Conservation (phyloP, 2,329 filamentous ascomycete genomes). For the Capronia coronata region DNA sequence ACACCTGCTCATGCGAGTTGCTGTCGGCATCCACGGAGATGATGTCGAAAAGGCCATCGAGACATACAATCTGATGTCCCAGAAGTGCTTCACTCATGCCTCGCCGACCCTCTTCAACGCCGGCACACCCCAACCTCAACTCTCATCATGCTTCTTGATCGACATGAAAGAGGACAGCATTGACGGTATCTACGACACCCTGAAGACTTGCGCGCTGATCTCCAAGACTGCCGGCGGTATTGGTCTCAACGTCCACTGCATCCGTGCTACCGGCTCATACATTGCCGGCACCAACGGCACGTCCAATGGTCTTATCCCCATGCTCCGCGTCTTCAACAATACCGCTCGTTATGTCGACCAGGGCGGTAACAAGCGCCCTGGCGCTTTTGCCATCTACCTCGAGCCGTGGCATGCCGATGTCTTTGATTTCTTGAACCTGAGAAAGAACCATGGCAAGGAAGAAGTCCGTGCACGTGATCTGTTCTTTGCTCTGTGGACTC, state of each 20-base stretch:
- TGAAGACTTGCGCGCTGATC: slow-evolving; percentile 99
- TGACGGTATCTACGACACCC: slow-evolving; percentile 96
- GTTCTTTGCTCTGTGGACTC: slow-evolving; percentile 97
- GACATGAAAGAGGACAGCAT: slow-evolving; percentile 99
- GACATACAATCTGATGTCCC: slow-evolving; percentile 98
- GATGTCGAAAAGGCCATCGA: slow-evolving; percentile 91
- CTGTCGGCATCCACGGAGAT: slow-evolving; percentile 93
- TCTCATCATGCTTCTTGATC: slow-evolving; percentile 97
- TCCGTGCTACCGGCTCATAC: slow-evolving; percentile 94
- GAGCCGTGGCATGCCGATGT: slow-evolving; percentile 99
- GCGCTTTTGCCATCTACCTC: slow-evolving; percentile 96
- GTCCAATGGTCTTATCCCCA: slow-evolving; percentile 93
- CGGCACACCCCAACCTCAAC: slow-evolving; percentile 85
- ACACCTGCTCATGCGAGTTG: slow-evolving; percentile 99
- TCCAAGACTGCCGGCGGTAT: slow-evolving; percentile 99
- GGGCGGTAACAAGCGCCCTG: slow-evolving; percentile 97
- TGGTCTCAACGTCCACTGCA: slow-evolving; percentile 91
- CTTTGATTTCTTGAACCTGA: slow-evolving; percentile 92
- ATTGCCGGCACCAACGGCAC: slow-evolving; percentile 97
- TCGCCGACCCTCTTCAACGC: slow-evolving; percentile 98
- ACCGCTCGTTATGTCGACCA: slow-evolving; percentile 98
- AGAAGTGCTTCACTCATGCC: slow-evolving; percentile 96
- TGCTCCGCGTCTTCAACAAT: slow-evolving; percentile 99
- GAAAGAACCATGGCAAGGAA: slow-evolving; percentile 99
- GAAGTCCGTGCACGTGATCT: slow-evolving; percentile 94